Conservation (phyloP, 352 stramenopile genomes). For the Pythium graminicola region DNA sequence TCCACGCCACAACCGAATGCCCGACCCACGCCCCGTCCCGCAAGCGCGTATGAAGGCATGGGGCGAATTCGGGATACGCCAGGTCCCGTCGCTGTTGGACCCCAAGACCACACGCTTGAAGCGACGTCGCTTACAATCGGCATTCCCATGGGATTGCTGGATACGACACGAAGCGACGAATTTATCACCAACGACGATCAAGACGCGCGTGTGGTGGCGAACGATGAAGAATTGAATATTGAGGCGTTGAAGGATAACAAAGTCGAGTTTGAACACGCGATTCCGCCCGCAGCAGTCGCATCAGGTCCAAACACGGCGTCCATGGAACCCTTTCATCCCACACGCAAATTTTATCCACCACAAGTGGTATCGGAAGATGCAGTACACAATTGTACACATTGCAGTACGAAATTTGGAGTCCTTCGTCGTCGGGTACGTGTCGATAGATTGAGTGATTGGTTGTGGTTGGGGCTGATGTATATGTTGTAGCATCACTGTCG, state of each 20-base stretch:
- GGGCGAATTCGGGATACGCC: constrained; percentile 7
- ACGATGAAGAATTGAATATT: constrained; percentile 18
- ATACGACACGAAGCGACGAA: constrained; percentile 6
- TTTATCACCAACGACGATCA: constrained; percentile 1
- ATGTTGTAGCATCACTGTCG: constrained; percentile 75
- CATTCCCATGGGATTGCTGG: constrained; percentile 2
- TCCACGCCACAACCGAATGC: no score
- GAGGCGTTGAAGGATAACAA: constrained; percentile 2
- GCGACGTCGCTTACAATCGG: constrained; percentile 15
- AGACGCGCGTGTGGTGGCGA: constrained; percentile 6
- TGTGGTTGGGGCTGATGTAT: no score
- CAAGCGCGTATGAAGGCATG: constrained; percentile 30
- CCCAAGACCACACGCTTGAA: constrained; percentile 4
- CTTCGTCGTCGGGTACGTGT: constrained; percentile 55
- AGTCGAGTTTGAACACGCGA: background rate
- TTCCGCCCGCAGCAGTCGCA: background rate
- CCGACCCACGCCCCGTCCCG: no score
- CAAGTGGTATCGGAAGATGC: constrained; percentile 45
- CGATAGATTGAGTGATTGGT: no score
- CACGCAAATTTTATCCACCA: constrained; percentile 55
- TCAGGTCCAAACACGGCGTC: background rate
- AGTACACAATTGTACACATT: constrained; percentile 48
- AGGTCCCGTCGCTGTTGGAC: background rate
- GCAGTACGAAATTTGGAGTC: constrained; percentile 61
- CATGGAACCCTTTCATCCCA: constrained; percentile 18